Conservation (phyloP, 2,329 filamentous ascomycete species). For the Cylindrodendrum hubeiense region DNA sequence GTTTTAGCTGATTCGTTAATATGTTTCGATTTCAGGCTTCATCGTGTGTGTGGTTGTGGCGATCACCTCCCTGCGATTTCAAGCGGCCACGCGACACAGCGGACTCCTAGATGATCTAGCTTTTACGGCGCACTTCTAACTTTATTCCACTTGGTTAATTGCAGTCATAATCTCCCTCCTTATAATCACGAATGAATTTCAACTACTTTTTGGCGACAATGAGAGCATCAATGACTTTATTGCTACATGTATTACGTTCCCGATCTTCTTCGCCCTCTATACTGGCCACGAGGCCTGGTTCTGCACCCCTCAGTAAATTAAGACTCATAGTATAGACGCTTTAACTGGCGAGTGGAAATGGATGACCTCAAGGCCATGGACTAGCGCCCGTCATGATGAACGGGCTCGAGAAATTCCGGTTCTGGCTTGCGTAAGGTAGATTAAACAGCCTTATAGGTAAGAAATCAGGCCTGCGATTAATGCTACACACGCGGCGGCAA, state of each 20-base stretch:
- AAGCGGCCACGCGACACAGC: constrained; percentile 64
- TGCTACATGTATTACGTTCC: constrained; percentile 72
- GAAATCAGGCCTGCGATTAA: not conserved
- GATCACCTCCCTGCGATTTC: constrained; percentile 70
- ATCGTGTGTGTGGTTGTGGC: constrained; percentile 71
- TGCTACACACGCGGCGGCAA: not conserved
- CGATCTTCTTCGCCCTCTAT: constrained; percentile 71
- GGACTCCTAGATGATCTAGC: constrained; percentile 62
- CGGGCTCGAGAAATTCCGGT: constrained; percentile 65
- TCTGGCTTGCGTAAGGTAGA: constrained; percentile 62
- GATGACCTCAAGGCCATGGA: constrained; percentile 67
- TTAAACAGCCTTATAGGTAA: not conserved
- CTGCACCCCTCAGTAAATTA: constrained; percentile 21
- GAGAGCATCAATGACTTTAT: constrained; percentile 75
- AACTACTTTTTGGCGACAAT: constrained; percentile 75
- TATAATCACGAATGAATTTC: constrained; percentile 80
- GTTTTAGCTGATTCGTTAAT: constrained; percentile 73
- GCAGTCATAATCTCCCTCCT: constrained; percentile 71
- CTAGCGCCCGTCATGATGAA: constrained; percentile 62
- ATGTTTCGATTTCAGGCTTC: constrained; percentile 71
- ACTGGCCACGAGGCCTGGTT: constrained; percentile 60
- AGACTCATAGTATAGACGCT: constrained; percentile 22
- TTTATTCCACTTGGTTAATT: constrained; percentile 73
- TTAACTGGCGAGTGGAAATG: constrained; percentile 72
- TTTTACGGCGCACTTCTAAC: constrained; percentile 65